Evolutionary conservation across 306 rosid species (phyloP), one percentile per base, ranked within the genome.

Genomic region (Luffa acutangula): DNA sequence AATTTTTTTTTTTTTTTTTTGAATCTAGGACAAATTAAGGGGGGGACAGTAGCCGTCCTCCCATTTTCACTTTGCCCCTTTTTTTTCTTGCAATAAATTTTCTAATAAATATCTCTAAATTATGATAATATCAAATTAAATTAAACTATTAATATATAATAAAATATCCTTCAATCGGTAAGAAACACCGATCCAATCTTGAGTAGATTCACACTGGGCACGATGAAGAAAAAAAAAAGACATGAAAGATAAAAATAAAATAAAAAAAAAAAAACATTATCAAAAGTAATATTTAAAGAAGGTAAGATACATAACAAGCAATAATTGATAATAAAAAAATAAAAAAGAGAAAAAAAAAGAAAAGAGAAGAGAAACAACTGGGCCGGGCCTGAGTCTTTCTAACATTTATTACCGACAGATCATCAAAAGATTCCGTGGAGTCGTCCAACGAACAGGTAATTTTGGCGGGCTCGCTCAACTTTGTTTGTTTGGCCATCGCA

Each of bases 401-500:
- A 46, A 46, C 56, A 72, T 48, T 51, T 72, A 72, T 31, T 48
- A 25, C 77, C 77, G 77, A 73, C 77, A 73, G 77, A 49, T 73
- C 59, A 73, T 73, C 59, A 48, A 46, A 48, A 46, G 77, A 73
- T 73, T 46, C 59, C 21, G 59, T 72, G 41, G 56, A 46, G 77
- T 72, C 57, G 58, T 71, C 76, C 56, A 71, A 71, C 37, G 20
- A 59, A 20, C 72, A 18, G 72, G 72, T 41, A 60, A 42, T 77
- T 77, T 77, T 77, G 72, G 80, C 80, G 80, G 80, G 69, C 48
- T 41, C 34, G 15, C 15, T 53, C 45, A 21, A 25, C 43, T 34
- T 77, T 58, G 69, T 34, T 77, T 58, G 69, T 53, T 52, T 74
- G 49, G 6, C 53, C 17, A 46, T 45, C 56, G 46, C 37, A 20